Evolutionary conservation across 495 filamentous ascomycete genomes (phyloP).

Genomic region (Rusavskia elegans): DNA sequence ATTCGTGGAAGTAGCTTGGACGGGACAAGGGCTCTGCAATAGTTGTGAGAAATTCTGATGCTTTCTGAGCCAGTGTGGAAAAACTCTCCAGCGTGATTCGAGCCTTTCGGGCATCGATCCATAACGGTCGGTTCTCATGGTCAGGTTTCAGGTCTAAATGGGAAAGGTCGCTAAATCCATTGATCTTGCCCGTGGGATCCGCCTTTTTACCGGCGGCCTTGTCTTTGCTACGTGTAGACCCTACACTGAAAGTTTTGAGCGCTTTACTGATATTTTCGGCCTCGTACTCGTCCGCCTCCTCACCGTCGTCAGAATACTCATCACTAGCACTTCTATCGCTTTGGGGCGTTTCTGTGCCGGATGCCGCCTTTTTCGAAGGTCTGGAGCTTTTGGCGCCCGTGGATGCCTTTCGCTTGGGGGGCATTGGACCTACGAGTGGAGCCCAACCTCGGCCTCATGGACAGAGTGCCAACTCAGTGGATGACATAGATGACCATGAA

Average conservation of each 20-base stretch:
- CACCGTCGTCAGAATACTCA: conserved; percentile 49
- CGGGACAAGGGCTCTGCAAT: conserved; percentile 87
- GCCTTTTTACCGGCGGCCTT: conserved; percentile 22
- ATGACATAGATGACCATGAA: no score
- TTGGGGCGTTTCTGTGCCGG: conserved; percentile 48
- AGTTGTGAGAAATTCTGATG: conserved; percentile 87
- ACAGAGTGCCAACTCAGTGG: conserved; percentile 26
- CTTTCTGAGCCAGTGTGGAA: conserved; percentile 65
- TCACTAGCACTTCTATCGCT: conserved; percentile 55
- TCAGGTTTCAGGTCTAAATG: conserved; percentile 71
- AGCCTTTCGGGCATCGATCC: conserved; percentile 72
- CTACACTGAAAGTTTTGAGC: conserved; percentile 51
- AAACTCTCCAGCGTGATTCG: conserved; percentile 94
- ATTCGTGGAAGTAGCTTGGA: conserved; percentile 82
- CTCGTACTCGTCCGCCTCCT: conserved; percentile 33
- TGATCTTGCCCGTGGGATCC: conserved; percentile 32
- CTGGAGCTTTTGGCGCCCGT: conserved; percentile 12
- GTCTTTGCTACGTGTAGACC: conserved; percentile 28
- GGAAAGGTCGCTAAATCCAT: conserved; percentile 60
- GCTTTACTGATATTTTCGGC: conserved; percentile 39
- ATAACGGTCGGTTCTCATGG: conserved; percentile 75
- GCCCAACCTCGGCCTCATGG: not conserved
- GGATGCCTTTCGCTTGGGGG: not conserved
- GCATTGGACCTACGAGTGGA: not conserved
- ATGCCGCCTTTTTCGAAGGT: conserved; percentile 49